Evolutionary conservation across 495 filamentous ascomycete species (phyloP), one percentile per base, ranked within the genome.

Genomic region (Jackrogersella multiformis): DNA sequence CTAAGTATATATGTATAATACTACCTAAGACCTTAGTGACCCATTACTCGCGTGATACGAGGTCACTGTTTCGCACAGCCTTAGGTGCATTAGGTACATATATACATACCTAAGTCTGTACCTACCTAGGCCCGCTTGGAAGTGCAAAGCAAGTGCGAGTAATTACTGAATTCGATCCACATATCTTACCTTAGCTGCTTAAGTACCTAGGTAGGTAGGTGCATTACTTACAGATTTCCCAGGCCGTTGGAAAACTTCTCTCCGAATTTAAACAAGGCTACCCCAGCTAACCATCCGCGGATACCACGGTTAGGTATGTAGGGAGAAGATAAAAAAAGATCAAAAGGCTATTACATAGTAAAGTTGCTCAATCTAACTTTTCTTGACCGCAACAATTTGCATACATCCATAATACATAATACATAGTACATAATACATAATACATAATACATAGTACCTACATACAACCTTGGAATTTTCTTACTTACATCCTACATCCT

Each of bases 201-300:
- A 42, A n/a, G 38, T 18, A 42, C 38, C 38, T 42, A 15, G 36
- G 13, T n/a, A 5, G 13, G n/a, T 15, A 5, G 36, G 9, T 42
- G 41, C 41, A 21, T 12, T 16, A 20, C 18, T 21, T 58, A 53
- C 42, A 62, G 16, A 58, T 46, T 56, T 38, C 41, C 64, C 64
- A 67, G 44, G 64, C 64, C 57, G 59, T 63, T 68, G 65, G 59
- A 63, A 68, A 68, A 68, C 65, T 63, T 62, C 53, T 63, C 58
- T 68, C 65, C 65, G 65, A 54, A 10, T 36, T 6, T 23, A 32
- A 63, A 44, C 65, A 63, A 63, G 65, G 65, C 59, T 59, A 68
- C 48, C 65, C 65, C 59, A 18, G 65, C 32, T 21, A 58, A 24
- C 9, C 10, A 38, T 54, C 54, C 38, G 26, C 46, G 54, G 54